Percentiles rank a stretch among this genome's conserved stretches.
Conservation (phyloP, 2,329 filamentous ascomycete species). For the Stagonosporopsis vannaccii region DNA sequence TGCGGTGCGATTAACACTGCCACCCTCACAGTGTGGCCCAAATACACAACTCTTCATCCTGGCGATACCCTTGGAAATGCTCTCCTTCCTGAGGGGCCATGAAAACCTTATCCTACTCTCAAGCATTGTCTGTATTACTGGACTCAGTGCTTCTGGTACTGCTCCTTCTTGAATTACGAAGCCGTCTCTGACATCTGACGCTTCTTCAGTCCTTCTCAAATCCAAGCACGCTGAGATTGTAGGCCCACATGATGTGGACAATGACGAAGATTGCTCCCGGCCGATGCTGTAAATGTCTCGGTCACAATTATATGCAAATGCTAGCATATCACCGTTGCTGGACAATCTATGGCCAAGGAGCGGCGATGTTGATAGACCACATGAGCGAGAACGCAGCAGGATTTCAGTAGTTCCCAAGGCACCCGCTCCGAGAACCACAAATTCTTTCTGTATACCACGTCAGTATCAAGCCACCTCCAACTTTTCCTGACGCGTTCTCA, state of each 20-base stretch:
- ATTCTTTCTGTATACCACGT: constrained; percentile 54
- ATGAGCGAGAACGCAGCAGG: constrained; percentile 39
- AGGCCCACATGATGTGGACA: not conserved
- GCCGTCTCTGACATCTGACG: constrained; percentile 61
- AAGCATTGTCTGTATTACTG: constrained; percentile 62
- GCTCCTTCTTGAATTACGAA: constrained; percentile 71
- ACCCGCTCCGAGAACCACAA: constrained; percentile 72
- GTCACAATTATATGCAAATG: constrained; percentile 70
- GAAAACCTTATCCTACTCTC: not conserved
- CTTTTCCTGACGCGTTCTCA: too few species aligned
- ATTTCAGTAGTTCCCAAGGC: constrained; percentile 70
- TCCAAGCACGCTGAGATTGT: constrained; percentile 1
- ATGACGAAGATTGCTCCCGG: not conserved
- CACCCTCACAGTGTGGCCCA: constrained; percentile 64
- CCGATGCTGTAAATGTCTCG: constrained; percentile 57
- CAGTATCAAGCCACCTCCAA: not conserved
- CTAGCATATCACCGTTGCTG: constrained; percentile 71
- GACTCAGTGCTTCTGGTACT: constrained; percentile 64
- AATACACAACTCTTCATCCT: constrained; percentile 47
- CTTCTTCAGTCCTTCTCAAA: constrained; percentile 56
- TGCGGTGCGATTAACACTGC: constrained; percentile 67
- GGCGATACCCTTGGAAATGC: not conserved
- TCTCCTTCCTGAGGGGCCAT: not conserved
- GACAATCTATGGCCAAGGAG: constrained; percentile 59
- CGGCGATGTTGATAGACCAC: constrained; percentile 66